Evolutionary conservation across 371 early-diverging fungal genomes (phyloP).

Genomic region (Rhizopus arrhizus): DNA sequence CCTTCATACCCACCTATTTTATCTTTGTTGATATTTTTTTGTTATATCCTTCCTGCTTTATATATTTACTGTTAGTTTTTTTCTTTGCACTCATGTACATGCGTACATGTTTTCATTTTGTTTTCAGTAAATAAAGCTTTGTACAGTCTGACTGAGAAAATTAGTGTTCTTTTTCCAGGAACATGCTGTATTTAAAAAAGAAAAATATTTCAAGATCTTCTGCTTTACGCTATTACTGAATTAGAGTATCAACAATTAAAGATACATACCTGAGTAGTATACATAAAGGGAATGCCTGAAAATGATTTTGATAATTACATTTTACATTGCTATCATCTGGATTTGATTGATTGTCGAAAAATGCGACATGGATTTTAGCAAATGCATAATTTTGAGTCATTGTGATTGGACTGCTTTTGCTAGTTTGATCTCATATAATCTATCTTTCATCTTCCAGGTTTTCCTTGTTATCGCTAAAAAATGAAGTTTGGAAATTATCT

Average conservation of each 20-base stretch:
- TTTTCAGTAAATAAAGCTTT: constrained; percentile 4
- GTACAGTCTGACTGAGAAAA: background rate
- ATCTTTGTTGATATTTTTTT: too few species aligned
- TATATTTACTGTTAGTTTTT: background rate
- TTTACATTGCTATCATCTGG: too few species aligned
- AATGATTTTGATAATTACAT: too few species aligned
- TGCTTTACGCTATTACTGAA: too few species aligned
- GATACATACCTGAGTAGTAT: too few species aligned
- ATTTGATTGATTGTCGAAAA: too few species aligned
- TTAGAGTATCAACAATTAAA: too few species aligned
- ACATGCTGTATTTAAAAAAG: too few species aligned
- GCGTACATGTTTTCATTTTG: background rate
- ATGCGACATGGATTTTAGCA: too few species aligned
- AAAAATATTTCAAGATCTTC: too few species aligned
- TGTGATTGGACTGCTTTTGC: background rate
- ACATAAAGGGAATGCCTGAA: too few species aligned
- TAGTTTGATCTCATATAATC: background rate
- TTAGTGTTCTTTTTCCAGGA: too few species aligned
- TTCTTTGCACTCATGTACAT: background rate
- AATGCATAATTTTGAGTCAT: background rate
- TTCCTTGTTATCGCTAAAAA: background rate
- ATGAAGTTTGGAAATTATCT: constrained; percentile 83
- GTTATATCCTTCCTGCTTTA: background rate
- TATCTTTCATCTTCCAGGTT: constrained; percentile 1
- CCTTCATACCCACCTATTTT: background rate